Conservation (phyloP, 2,329 filamentous ascomycete genomes). For the Calonectria crousiana region DNA sequence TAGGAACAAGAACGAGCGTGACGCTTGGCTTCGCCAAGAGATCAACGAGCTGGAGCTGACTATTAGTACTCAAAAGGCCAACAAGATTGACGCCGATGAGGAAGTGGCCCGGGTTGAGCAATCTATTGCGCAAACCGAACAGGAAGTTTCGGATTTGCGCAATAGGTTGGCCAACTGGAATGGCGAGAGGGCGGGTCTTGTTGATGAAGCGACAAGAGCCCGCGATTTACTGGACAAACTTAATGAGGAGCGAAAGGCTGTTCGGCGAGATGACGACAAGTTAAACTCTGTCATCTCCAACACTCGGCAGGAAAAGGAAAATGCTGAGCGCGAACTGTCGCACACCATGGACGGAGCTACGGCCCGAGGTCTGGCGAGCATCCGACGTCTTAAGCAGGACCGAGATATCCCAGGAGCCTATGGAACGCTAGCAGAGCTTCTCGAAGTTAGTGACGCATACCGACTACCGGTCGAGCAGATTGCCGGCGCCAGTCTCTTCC, state of each 20-base stretch:
- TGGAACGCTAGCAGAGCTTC: slow-evolving; percentile 92
- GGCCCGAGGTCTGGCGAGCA: slow-evolving; percentile 85
- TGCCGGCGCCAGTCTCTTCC: slow-evolving; percentile 91
- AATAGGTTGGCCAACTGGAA: slow-evolving; percentile 83
- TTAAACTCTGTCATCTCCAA: slow-evolving; percentile 82
- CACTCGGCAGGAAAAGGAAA: slow-evolving; percentile 80
- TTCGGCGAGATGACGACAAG: slow-evolving; percentile 91
- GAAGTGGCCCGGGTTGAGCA: slow-evolving; percentile 80
- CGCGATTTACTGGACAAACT: slow-evolving; percentile 84
- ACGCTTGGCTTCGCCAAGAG: slow-evolving; percentile 83
- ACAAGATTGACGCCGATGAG: slow-evolving; percentile 85
- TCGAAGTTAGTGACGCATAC: slow-evolving; percentile 87
- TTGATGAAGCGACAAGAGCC: slow-evolving; percentile 80
- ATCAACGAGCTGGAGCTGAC: slow-evolving; percentile 84
- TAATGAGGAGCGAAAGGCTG: slow-evolving; percentile 86
- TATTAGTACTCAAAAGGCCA: slow-evolving; percentile 84
- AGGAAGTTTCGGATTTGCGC: slow-evolving; percentile 77
- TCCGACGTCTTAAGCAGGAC: slow-evolving; percentile 85
- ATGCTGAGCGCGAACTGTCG: slow-evolving; percentile 81
- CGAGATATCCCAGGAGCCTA: slow-evolving; percentile 87
- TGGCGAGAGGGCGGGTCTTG: slow-evolving; percentile 77
- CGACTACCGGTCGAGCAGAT: slow-evolving; percentile 92
- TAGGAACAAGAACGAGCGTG: slow-evolving; percentile 87
- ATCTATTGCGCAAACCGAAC: slow-evolving; percentile 79
- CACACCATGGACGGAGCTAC: slow-evolving; percentile 93